Conservation (phyloP, 208 protist genomes). For the Crithidia bombi region DNA sequence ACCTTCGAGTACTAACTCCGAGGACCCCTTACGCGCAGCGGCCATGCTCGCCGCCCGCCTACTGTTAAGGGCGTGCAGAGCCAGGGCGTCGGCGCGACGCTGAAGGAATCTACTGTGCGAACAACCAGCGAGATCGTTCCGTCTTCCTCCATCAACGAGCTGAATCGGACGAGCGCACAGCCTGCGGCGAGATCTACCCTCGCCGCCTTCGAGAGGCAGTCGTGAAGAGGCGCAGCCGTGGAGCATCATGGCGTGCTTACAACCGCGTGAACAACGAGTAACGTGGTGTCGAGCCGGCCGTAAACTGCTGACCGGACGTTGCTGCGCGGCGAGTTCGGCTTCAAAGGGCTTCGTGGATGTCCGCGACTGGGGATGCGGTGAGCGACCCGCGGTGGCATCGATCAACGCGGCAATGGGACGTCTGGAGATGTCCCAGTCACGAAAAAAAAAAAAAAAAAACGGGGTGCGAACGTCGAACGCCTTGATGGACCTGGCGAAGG, state of each 20-base stretch:
- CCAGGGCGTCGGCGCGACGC: constrained; percentile 32
- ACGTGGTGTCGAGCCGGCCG: constrained; percentile 52
- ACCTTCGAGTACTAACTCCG: constrained; percentile 60
- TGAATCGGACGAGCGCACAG: constrained; percentile 49
- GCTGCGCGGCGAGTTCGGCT: constrained; percentile 52
- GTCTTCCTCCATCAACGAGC: constrained; percentile 13
- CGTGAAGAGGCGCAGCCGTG: constrained; percentile 26
- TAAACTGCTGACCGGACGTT: constrained; percentile 34
- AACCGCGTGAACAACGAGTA: constrained; percentile 41
- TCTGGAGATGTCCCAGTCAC: constrained; percentile 63
- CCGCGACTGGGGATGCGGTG: constrained; percentile 63
- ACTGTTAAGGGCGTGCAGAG: constrained; percentile 40
- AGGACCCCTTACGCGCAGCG: constrained; percentile 42
- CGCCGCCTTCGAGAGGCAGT: constrained; percentile 41
- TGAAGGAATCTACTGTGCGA: constrained; percentile 55
- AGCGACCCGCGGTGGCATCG: constrained; percentile 43
- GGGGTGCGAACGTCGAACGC: constrained; percentile 27
- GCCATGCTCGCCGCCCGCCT: constrained; percentile 14
- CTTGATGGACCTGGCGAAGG: constrained; percentile 26
- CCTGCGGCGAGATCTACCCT: constrained; percentile 55
- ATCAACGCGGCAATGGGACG: constrained; percentile 49
- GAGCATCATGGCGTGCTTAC: constrained; percentile 46
- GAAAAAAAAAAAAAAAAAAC: no score
- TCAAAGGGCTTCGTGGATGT: constrained; percentile 55
- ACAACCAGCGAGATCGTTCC: constrained; percentile 50